These are phyloP conservation scores for Leccinum subgranulosum DNA, from an alignment of 768 basidiomycete genomes.

Conservation along the genomic window DNA sequence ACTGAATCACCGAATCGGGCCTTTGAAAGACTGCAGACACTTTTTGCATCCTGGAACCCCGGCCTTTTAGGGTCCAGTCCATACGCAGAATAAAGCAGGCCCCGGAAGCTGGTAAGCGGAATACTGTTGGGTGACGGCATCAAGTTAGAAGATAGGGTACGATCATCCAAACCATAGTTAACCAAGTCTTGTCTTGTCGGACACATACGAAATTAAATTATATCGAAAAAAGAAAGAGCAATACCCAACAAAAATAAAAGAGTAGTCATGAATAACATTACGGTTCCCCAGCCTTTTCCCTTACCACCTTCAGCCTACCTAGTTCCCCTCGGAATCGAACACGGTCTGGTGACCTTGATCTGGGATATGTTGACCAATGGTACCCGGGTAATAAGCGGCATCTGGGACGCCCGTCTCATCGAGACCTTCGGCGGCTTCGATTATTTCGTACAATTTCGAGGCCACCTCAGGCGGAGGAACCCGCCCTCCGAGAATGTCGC, in stretches of 20 bases:
- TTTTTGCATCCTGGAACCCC: too few relatives aligned
- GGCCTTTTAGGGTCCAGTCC: too few relatives aligned
- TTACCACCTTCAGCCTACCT: background rate
- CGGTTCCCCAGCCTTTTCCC: background rate
- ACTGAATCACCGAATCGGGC: too few relatives aligned
- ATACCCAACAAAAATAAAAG: background rate
- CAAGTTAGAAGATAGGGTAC: background rate
- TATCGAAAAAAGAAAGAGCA: background rate
- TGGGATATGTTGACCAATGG: constrained; percentile 55
- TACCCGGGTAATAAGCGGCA: constrained; percentile 72
- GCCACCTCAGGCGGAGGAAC: constrained; percentile 99
- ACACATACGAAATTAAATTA: background rate
- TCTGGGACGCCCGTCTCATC: constrained; percentile 83
- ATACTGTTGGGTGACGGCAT: background rate
- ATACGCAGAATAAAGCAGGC: too few relatives aligned
- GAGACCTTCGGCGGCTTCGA: constrained; percentile 92
- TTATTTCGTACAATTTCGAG: constrained; percentile 88
- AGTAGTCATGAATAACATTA: constrained; percentile 2
- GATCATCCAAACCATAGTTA: background rate
- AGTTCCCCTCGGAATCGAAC: constrained; percentile 67
- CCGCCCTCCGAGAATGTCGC: constrained; percentile 87
- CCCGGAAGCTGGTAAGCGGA: too few relatives aligned
- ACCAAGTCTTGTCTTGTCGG: background rate
- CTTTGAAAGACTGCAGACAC: too few relatives aligned
- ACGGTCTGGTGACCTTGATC: constrained; percentile 52